Percentiles rank a stretch among this genome's conserved stretches.
phyloP scores from a whole-genome alignment of 768 basidiomycete genomes.

The Mycena sanguinolenta region DNA sequence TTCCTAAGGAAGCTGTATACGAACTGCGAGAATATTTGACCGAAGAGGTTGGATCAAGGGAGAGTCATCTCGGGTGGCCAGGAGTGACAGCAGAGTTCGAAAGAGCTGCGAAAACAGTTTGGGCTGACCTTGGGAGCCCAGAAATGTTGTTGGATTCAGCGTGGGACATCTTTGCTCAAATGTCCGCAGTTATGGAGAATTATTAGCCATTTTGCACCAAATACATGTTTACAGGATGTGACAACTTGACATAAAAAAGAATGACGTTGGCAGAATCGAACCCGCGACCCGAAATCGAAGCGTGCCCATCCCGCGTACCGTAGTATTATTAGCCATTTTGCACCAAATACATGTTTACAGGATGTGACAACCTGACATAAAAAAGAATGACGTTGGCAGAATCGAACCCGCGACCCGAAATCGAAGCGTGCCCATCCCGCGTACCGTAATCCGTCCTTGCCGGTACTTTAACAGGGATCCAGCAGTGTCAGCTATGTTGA shows the following conservation, averaged over 20 bases:
- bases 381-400: too few species aligned
- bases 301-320: too few species aligned
- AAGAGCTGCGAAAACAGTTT: not conserved
- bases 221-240: not conserved
- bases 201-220: not conserved
- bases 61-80: not conserved
- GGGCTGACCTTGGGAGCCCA: not conserved
- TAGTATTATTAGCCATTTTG: not conserved
- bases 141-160: not conserved
- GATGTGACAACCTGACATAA: not conserved
- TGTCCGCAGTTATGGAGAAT: not conserved
- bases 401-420: too few species aligned
- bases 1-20: conserved; percentile 8
- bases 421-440: too few species aligned
- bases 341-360: not conserved
- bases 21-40: conserved; percentile 12
- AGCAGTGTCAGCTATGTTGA: too few species aligned
- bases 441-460: too few species aligned
- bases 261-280: too few species aligned
- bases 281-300: too few species aligned
- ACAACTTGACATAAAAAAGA: not conserved
- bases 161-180: not conserved
- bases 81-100: not conserved
- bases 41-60: conserved; percentile 10
- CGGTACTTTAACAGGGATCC: too few species aligned